phyloP scores from a whole-genome alignment of 768 basidiomycete species.

The Boletus tylopilopsis region DNA sequence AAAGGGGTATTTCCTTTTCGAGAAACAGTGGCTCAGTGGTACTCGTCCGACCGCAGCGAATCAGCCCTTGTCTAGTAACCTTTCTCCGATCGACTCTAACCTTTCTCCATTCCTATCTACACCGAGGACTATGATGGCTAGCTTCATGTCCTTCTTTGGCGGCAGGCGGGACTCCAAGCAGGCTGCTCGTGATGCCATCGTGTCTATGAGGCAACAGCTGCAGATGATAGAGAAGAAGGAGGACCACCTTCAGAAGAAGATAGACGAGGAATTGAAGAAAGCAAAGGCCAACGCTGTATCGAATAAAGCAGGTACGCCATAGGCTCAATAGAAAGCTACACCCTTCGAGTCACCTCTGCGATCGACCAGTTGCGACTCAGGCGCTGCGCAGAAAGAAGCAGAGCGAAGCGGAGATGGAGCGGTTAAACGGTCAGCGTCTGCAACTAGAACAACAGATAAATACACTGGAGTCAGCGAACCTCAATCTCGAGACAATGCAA shows the following conservation, averaged over 20 bases:
- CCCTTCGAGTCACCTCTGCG: constrained; percentile 10
- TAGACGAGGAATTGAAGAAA: constrained; percentile 90
- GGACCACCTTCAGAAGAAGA: constrained; percentile 93
- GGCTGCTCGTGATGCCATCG: constrained; percentile 88
- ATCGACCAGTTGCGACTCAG: constrained; percentile 68
- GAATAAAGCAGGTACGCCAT: constrained; percentile 80
- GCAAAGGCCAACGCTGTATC: constrained; percentile 90
- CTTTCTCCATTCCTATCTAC: constrained; percentile 1
- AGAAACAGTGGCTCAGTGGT: constrained; percentile 10
- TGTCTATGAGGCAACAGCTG: constrained; percentile 87
- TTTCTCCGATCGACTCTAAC: constrained; percentile 1
- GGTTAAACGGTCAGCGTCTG: constrained; percentile 77
- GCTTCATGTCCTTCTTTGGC: constrained; percentile 87
- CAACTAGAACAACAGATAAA: constrained; percentile 97
- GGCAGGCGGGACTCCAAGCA: constrained; percentile 80
- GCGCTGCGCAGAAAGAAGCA: constrained; percentile 94
- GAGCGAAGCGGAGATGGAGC: constrained; percentile 81
- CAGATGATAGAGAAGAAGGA: constrained; percentile 99
- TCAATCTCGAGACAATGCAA: constrained; percentile 95
- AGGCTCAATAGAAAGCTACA: background rate
- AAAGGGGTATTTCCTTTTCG: constrained; percentile 27
- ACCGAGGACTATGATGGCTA: constrained; percentile 54
- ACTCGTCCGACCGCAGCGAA: constrained; percentile 11
- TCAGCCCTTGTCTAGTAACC: background rate
- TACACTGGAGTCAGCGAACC: constrained; percentile 94